phyloP scores from a whole-genome alignment of 2,329 filamentous ascomycete species.

The Exophiala bonariae region DNA sequence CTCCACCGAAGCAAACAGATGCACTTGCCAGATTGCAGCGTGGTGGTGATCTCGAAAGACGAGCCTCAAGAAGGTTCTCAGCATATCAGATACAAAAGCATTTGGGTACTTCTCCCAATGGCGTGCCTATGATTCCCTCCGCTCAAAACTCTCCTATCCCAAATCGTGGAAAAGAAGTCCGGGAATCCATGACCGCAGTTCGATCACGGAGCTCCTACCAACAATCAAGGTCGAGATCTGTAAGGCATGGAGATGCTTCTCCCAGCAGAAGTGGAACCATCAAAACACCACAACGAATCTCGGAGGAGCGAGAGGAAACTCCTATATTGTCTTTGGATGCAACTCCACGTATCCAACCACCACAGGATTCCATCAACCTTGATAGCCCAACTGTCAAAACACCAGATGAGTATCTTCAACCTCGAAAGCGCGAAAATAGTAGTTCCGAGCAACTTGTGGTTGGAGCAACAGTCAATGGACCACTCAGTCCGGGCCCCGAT shows the following conservation, averaged over 20 bases:
- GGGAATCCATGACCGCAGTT: slow-evolving; percentile 79
- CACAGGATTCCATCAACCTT: slow-evolving; percentile 33
- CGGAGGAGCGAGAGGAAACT: slow-evolving; percentile 52
- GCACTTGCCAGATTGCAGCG: slow-evolving; percentile 87
- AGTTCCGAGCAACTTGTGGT: slow-evolving; percentile 37
- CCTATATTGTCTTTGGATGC: slow-evolving; percentile 22
- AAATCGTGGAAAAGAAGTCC: slow-evolving; percentile 78
- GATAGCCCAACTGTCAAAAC: slow-evolving; percentile 56
- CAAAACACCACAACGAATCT: slow-evolving; percentile 52
- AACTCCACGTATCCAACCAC: slow-evolving; percentile 36
- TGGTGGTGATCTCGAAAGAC: slow-evolving; percentile 86
- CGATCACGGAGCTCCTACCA: slow-evolving; percentile 58
- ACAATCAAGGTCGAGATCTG: slow-evolving; percentile 54
- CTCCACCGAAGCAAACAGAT: slow-evolving; percentile 80
- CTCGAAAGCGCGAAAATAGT: slow-evolving; percentile 33
- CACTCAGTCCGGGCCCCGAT: slow-evolving; percentile 45
- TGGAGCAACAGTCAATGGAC: slow-evolving; percentile 62
- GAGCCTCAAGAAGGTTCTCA: slow-evolving; percentile 90
- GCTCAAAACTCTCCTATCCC: slow-evolving; percentile 77
- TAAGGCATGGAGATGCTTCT: slow-evolving; percentile 58
- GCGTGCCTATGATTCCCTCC: slow-evolving; percentile 74
- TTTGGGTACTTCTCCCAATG: slow-evolving; percentile 75
- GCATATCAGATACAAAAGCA: slow-evolving; percentile 97
- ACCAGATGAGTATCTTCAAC: slow-evolving; percentile 64
- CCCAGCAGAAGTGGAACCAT: slow-evolving; percentile 55